Percentiles rank a stretch among this genome's conserved stretches.
phyloP scores from a whole-genome alignment of 2,329 filamentous ascomycete genomes.

The Calonectria hawksworthii region DNA sequence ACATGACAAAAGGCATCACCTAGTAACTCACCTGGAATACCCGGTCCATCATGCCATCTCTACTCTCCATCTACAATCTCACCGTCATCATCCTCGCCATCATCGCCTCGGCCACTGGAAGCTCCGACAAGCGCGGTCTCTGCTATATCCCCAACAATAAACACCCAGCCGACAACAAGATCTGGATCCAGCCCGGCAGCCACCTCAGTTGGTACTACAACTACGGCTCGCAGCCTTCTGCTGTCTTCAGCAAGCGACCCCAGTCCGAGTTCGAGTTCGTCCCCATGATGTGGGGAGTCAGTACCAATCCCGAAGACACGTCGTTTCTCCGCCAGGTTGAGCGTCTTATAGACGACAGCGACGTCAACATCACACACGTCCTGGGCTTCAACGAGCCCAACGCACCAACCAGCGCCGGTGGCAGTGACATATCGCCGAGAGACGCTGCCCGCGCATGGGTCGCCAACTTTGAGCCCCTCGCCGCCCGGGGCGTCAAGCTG shows the following conservation, averaged over 20 bases:
- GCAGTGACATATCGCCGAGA: slow-evolving; percentile 71
- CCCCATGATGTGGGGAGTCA: slow-evolving; percentile 83
- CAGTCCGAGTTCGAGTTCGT: slow-evolving; percentile 78
- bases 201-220: slow-evolving; percentile 90
- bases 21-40: not conserved
- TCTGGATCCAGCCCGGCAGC: slow-evolving; percentile 71
- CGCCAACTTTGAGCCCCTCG: slow-evolving; percentile 78
- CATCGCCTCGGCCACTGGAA: slow-evolving; percentile 45
- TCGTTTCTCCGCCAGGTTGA: slow-evolving; percentile 74
- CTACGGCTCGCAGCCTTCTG: slow-evolving; percentile 72
- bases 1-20: not conserved
- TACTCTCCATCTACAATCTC: slow-evolving; percentile 21
- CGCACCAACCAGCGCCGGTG: slow-evolving; percentile 66
- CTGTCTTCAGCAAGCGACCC: slow-evolving; percentile 60
- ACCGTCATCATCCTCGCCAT: slow-evolving; percentile 38
- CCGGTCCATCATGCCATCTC: slow-evolving; percentile 24
- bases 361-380: slow-evolving; percentile 74
- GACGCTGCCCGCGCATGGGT: slow-evolving; percentile 79
- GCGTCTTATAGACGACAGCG: slow-evolving; percentile 63
- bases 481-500: slow-evolving; percentile 73
- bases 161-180: slow-evolving; percentile 71
- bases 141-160: slow-evolving; percentile 73
- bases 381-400: slow-evolving; percentile 89
- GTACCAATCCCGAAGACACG: slow-evolving; percentile 62
- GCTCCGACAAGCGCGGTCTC: slow-evolving; percentile 77